Evolutionary conservation across 1,139 yeast genomes (phyloP), one percentile per base, ranked within the genome.

Genomic region (Hanseniaspora uvarum): DNA sequence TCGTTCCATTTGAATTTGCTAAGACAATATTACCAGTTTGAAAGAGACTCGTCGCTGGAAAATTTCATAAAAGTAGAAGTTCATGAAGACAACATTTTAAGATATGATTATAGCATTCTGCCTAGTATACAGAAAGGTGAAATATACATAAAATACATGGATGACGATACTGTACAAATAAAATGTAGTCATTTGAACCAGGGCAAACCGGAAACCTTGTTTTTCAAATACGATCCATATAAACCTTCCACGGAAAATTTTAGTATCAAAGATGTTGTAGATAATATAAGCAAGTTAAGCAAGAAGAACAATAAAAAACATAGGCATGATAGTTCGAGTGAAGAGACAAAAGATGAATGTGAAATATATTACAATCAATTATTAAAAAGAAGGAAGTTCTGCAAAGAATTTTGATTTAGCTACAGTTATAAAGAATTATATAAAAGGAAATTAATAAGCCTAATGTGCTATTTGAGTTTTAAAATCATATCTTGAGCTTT

Each of bases 401-500:
- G 19, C 11, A 31, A 43, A 4, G 18, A 30, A 14, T 12, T 45
- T 5, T 45, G 31, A 37, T 18, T 4, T 16, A 37, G 19, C 24
- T 37, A 37, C 11, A 37, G 19, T 8, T 5, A 37, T 16, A 18
- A 36, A 16, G 21, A 16, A 12, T 14, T 6, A 6, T 40, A 26
- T 26, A 43, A 30, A 44, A 21, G 23, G 16, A 14, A 46, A 23
- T 26, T n/a, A 34, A 5, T 12, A 18, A 36, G 1, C 18, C 19
- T 34, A n/a, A 45, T 34, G 12, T 24, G 31, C 24, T 39, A 43
- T 21, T 40, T 43, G 16, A 50, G 21, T 6, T 41, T 46, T 28
- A 50, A 26, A 8, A 50, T 50, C 53, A 50, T 50, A 21, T 36
- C 34, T 36, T 50, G 53, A 12, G 53, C 53, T 36, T 50, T 41